These are phyloP conservation scores for Auxenochlorella protothecoides DNA, from an alignment of 139 green algal species.

Conservation along the genomic window DNA sequence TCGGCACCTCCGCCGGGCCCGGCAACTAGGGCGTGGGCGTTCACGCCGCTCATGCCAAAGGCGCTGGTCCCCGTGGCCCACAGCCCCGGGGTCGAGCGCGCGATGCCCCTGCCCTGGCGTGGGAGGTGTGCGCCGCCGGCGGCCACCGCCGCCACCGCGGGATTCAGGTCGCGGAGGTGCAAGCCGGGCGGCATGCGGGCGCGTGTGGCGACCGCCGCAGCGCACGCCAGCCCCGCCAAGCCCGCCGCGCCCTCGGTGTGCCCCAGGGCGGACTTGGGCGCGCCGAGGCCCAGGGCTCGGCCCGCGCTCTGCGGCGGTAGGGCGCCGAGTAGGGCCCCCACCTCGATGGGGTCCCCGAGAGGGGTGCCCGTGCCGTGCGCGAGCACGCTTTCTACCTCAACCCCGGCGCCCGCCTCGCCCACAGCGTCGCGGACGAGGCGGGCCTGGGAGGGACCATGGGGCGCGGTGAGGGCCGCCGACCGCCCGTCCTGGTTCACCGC, in stretches of 20 bases:
- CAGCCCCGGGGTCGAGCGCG: too few relatives aligned
- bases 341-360: conserved; percentile 38
- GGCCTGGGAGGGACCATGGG: conserved; percentile 60
- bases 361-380: conserved; percentile 42
- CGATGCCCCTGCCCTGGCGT: too few relatives aligned
- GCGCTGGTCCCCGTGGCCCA: conserved; percentile 21
- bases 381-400: conserved; percentile 1
- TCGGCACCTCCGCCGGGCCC: too few relatives aligned
- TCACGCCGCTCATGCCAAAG: conserved; percentile 42
- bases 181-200: too few relatives aligned
- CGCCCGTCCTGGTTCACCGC: conserved; percentile 83
- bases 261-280: conserved; percentile 39
- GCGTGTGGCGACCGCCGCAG: too few relatives aligned
- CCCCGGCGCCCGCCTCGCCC: not conserved
- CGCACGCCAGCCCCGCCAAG: conserved; percentile 36
- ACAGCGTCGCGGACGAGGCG: conserved; percentile 40
- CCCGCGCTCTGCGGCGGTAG: not conserved
- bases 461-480: conserved; percentile 69
- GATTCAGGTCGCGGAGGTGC: too few relatives aligned
- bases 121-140: too few relatives aligned
- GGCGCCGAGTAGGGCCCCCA: conserved; percentile 6
- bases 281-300: conserved; percentile 15
- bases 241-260: conserved; percentile 49
- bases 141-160: too few relatives aligned
- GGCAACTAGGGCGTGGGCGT: conserved; percentile 28